phyloP scores from a whole-genome alignment of 1,284 basidiomycete species.

The Cryptococcus sp. region DNA sequence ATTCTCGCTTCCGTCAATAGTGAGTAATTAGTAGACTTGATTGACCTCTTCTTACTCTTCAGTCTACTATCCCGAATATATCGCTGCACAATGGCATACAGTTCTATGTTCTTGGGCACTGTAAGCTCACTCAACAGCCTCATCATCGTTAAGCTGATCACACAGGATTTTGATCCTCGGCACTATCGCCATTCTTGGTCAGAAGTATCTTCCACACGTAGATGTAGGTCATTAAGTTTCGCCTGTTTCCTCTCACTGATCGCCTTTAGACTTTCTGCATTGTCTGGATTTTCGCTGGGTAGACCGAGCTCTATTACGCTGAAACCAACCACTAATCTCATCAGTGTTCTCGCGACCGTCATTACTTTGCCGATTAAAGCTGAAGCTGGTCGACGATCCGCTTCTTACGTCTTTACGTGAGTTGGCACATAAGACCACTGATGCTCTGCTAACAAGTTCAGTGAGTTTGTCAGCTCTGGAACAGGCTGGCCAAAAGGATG shows the following conservation, averaged over 20 bases:
- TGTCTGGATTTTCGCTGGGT: constrained; percentile 24
- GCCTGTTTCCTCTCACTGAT: neutral
- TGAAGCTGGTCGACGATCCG: constrained; percentile 34
- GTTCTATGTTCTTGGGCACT: constrained; percentile 42
- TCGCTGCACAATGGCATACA: constrained; percentile 30
- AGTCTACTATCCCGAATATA: constrained; percentile 28
- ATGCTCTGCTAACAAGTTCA: constrained; percentile 27
- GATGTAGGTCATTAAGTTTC: constrained; percentile 20
- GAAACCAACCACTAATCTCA: neutral
- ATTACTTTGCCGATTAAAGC: constrained; percentile 45
- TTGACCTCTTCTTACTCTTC: too few species aligned
- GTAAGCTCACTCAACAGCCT: constrained; percentile 4
- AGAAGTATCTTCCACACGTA: constrained; percentile 33
- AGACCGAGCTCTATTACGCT: constrained; percentile 3
- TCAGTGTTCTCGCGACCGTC: constrained; percentile 40
- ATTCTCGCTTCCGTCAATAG: constrained; percentile 36
- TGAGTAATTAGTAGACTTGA: neutral
- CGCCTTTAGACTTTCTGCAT: constrained; percentile 24
- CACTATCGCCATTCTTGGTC: constrained; percentile 35
- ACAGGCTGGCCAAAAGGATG: constrained; percentile 38
- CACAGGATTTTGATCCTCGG: constrained; percentile 37
- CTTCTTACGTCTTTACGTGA: constrained; percentile 23
- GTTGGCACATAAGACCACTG: constrained; percentile 41
- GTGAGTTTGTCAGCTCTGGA: constrained; percentile 41
- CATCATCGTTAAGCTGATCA: constrained; percentile 6